Conservation (phyloP, 257 asterid species). For the Linaria vulgaris region DNA sequence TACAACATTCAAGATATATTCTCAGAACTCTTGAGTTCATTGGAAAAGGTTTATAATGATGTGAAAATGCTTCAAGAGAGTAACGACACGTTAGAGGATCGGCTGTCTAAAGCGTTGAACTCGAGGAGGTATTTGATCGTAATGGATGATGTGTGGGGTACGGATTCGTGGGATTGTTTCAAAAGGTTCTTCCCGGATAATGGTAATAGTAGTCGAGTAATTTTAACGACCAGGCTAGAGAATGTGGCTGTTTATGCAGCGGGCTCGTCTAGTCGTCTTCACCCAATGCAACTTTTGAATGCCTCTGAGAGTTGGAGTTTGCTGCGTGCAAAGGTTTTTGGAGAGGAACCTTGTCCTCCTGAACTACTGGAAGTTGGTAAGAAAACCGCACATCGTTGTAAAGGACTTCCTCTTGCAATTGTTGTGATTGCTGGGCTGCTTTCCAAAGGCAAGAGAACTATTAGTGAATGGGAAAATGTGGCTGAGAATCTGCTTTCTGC, state of each 20-base stretch:
- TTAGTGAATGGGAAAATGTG: slow-evolving; percentile 9
- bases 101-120: neutral
- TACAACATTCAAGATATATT: neutral
- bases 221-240: neutral
- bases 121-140: neutral
- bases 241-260: slow-evolving; percentile 1
- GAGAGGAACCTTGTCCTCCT: neutral
- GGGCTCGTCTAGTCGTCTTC: neutral
- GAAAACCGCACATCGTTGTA: slow-evolving; percentile 13
- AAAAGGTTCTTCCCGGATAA: neutral
- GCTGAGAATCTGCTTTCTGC: neutral
- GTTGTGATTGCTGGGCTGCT: slow-evolving; percentile 23
- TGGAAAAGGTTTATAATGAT: neutral
- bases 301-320: neutral
- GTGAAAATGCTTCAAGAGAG: neutral
- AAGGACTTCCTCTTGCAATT: slow-evolving; percentile 32
- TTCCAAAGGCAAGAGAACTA: neutral
- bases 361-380: slow-evolving; percentile 12
- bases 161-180: neutral
- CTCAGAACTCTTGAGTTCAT: neutral
- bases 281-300: slow-evolving; percentile 4
- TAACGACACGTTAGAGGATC: neutral
- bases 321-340: neutral
- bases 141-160: neutral
- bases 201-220: neutral